Conservation (phyloP, 2,329 filamentous ascomycete genomes). For the Phialocephala subalpina region DNA sequence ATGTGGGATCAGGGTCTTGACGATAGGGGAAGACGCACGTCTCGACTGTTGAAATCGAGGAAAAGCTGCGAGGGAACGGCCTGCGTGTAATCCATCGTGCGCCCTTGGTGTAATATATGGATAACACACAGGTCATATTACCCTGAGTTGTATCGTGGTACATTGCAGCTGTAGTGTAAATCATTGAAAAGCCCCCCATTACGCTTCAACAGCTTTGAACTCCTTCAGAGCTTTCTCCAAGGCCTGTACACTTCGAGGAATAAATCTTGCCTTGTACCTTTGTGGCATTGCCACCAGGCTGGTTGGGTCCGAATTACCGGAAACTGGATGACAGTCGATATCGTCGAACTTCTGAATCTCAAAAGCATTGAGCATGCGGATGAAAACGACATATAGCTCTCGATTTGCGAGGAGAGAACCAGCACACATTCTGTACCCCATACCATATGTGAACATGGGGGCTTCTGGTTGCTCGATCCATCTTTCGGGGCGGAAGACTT, state of each 20-base stretch:
- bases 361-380: conserved; percentile 69
- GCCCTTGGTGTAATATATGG: no score
- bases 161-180: neutral
- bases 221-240: conserved; percentile 51
- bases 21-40: no score
- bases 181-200: neutral
- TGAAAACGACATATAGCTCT: conserved; percentile 70
- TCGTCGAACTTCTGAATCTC: conserved; percentile 61
- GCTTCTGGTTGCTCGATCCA: conserved; percentile 68
- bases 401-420: conserved; percentile 69
- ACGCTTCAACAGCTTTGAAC: conserved; percentile 30
- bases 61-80: no score
- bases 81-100: no score
- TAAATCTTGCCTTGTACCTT: conserved; percentile 64
- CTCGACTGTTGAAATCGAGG: no score
- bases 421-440: conserved; percentile 74
- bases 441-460: conserved; percentile 70
- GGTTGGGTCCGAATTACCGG: conserved; percentile 66
- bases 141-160: no score
- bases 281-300: conserved; percentile 68
- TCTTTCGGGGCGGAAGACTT: conserved; percentile 66
- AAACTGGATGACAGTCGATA: conserved; percentile 65
- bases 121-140: no score
- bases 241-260: conserved; percentile 58
- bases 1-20: no score